These are phyloP conservation scores for Leccinum subgranulosum DNA, from an alignment of 768 basidiomycete genomes.

Conservation along the genomic window DNA sequence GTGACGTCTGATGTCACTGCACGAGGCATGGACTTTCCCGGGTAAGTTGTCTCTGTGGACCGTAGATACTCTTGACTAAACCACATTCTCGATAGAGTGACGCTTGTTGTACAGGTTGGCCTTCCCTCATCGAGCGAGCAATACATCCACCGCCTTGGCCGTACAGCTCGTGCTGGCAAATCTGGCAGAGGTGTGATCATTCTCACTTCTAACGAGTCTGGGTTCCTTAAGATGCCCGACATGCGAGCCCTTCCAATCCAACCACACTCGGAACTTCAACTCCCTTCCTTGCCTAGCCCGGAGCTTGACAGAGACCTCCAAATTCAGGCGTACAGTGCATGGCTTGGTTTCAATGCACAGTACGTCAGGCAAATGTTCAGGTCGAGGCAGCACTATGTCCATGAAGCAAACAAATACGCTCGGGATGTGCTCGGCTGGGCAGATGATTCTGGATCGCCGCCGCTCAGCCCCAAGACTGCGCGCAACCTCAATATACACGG, in stretches of 20 bases:
- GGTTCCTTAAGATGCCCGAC: constrained; percentile 42
- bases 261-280: constrained; percentile 23
- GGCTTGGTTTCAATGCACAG: constrained; percentile 56
- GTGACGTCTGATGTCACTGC: constrained; percentile 59
- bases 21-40: constrained; percentile 67
- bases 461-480: constrained; percentile 41
- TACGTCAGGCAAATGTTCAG: constrained; percentile 36
- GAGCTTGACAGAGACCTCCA: constrained; percentile 40
- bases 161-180: constrained; percentile 73
- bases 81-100: constrained; percentile 38
- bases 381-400: constrained; percentile 39
- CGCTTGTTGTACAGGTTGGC: constrained; percentile 58
- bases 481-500: constrained; percentile 51
- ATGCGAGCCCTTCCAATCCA: constrained; percentile 42
- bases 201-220: constrained; percentile 47
- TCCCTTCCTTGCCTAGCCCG: constrained; percentile 21
- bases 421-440: constrained; percentile 38
- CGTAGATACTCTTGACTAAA: constrained; percentile 6
- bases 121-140: constrained; percentile 70
- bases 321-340: constrained; percentile 50
- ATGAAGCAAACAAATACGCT: constrained; percentile 37
- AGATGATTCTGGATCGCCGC: constrained; percentile 31
- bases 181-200: constrained; percentile 58
- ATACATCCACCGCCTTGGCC: constrained; percentile 77
- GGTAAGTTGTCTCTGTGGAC: constrained; percentile 28